Evolutionary conservation across 192 early-diverging fungal genomes (phyloP).

Genomic region (Gorgonomyces haynaldii): DNA sequence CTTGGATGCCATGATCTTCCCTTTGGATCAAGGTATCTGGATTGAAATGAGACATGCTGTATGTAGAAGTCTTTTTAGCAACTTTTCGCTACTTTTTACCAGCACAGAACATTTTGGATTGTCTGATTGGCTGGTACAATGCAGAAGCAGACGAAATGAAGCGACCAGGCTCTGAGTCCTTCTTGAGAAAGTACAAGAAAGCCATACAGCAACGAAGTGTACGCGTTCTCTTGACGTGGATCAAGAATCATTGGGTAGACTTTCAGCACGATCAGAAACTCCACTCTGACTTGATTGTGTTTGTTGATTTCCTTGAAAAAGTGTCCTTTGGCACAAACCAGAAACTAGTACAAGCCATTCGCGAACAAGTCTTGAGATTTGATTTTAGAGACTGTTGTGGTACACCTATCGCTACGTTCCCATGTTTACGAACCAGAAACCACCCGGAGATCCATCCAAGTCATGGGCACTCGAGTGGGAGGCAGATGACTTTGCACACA

Average conservation of each 20-base stretch:
- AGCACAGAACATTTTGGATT: constrained; percentile 18
- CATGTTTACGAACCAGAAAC: constrained; percentile 22
- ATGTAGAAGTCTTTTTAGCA: constrained; percentile 42
- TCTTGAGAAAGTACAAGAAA: constrained; percentile 26
- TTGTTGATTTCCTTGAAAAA: constrained; percentile 30
- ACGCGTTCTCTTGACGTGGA: constrained; percentile 31
- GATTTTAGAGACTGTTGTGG: constrained; percentile 34
- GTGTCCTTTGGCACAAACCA: constrained; percentile 40
- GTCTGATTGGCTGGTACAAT: constrained; percentile 46
- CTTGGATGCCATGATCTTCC: constrained; percentile 17
- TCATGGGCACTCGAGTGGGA: constrained; percentile 34
- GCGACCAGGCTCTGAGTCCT: constrained; percentile 16
- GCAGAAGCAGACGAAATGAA: constrained; percentile 25
- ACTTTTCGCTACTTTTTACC: constrained; percentile 39
- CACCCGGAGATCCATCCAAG: constrained; percentile 16
- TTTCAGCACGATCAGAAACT: constrained; percentile 26
- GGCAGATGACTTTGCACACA: constrained; percentile 33
- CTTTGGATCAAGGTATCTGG: constrained; percentile 8
- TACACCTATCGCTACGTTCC: constrained; percentile 43
- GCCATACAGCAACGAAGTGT: constrained; percentile 30
- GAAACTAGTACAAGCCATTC: constrained; percentile 42
- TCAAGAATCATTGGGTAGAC: constrained; percentile 47
- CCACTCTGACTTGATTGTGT: constrained; percentile 23
- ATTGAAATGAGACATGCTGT: constrained; percentile 26
- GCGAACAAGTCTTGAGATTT: constrained; percentile 28